Evolutionary conservation across 2,329 filamentous ascomycete species (phyloP).

Genomic region (Botrytis tulipae): DNA sequence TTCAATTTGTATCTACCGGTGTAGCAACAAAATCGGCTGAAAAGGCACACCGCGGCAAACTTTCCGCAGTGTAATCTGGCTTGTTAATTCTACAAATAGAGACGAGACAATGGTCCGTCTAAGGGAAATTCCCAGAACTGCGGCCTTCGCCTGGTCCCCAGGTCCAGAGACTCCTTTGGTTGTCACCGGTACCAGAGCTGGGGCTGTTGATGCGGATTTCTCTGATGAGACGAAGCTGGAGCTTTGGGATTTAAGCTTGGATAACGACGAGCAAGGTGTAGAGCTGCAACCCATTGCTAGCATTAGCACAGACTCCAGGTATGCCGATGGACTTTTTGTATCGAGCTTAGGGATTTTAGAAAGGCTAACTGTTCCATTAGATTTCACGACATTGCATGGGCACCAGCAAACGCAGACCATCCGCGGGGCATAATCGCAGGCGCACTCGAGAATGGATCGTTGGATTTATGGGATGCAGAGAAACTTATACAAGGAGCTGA

Average conservation of each 20-base stretch:
- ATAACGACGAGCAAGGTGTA: conserved; percentile 69
- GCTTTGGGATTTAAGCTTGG: conserved; percentile 89
- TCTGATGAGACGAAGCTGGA: conserved; percentile 96
- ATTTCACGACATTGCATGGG: conserved; percentile 97
- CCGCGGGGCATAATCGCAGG: conserved; percentile 89
- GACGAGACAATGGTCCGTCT: conserved; percentile 77
- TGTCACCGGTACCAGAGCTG: conserved; percentile 90
- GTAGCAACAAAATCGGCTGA: neutral
- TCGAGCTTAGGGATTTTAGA: conserved; percentile 4
- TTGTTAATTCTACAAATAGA: conserved; percentile 15
- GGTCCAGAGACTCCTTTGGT: conserved; percentile 75
- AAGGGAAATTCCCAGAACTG: conserved; percentile 93
- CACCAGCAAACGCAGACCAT: conserved; percentile 73
- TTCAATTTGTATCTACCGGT: neutral
- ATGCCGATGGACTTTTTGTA: conserved; percentile 35
- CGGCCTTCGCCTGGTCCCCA: conserved; percentile 95
- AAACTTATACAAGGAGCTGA: conserved; percentile 57
- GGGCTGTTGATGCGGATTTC: conserved; percentile 94
- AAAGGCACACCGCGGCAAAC: conserved; percentile 15
- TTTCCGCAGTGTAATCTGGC: conserved; percentile 18
- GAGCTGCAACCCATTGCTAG: conserved; percentile 85
- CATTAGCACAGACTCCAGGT: conserved; percentile 88
- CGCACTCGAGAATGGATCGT: conserved; percentile 87
- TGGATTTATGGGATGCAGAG: conserved; percentile 90
- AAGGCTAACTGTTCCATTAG: conserved; percentile 47